Base-by-base conservation (phyloP, 2,329 filamentous ascomycete genomes). In the Hymenoscyphus occultus region DNA sequence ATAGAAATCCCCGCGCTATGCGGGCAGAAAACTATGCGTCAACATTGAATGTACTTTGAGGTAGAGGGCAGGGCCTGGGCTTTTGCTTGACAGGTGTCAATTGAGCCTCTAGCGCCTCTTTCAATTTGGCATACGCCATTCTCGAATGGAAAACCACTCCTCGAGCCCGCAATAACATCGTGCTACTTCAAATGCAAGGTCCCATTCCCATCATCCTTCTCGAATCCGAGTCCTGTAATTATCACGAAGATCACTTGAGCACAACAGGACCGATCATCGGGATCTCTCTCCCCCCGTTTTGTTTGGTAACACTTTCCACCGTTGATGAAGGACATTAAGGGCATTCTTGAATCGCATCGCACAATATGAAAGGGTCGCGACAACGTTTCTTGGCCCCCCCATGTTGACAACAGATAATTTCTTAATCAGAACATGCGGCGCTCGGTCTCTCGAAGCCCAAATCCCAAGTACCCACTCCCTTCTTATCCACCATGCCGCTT, bases 241-340 rank as follows among this genome's bases (percentile, higher is more conserved):
- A 60, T 28, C 7, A n/a, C 64, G 45, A 51, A 39, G 19, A 59
- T 62, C 56, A 57, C 32, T 31, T 61, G 61, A 42, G n/a, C 51
- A 48, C 48, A 58, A 58, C 45, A 65, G 61, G 59, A 60, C 64
- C 31, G 65, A 66, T 68, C 66, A 51, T 32, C 64, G 42, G 42
- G 42, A 45, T 45, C 42, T 45, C 42, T 45, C 42, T 28, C 54
- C 39, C 57, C 60, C 59, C 10, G 56, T 45, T 62, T 35, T 35
- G 35, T 35, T 35, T 35, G 35, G 35, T 35, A 10, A 35, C 35
- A 35, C 35, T 35, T 35, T 6, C 42, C 16, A 45, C 40, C 40
- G 40, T 45, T 45, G 40, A 45, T 45, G 40, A 45, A 45, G 16
- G 40, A 45, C 40, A 45, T 45, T 45, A 45, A 45, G 16, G 40